A percentile compares a stretch with the other conserved stretches of the same genome.
phyloP scores from a whole-genome alignment of 2,329 filamentous ascomycete genomes.

The Trichoderma simmonsii region DNA sequence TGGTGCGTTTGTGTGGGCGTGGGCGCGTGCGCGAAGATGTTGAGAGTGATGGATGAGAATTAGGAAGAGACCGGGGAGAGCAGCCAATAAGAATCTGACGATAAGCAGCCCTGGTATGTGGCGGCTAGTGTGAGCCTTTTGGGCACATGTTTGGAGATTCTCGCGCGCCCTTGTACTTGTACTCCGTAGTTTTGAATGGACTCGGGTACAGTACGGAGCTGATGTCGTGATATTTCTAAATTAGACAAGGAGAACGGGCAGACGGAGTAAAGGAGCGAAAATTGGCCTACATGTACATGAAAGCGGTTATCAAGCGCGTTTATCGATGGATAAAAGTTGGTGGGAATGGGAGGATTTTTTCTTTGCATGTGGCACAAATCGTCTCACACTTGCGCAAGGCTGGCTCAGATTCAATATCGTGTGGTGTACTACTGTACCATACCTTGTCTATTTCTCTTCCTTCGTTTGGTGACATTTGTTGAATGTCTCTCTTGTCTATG shows the following conservation, averaged over 20 bases:
- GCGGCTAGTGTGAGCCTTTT: slow-evolving; percentile 14
- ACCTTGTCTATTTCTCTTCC: not conserved
- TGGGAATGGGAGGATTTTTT: not conserved
- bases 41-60: not conserved
- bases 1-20: not conserved
- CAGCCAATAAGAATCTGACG: slow-evolving; percentile 9
- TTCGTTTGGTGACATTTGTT: not conserved
- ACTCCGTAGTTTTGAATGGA: not conserved
- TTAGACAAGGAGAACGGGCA: not conserved
- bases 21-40: not conserved
- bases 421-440: not conserved
- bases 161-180: not conserved
- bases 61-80: not conserved
- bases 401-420: not conserved
- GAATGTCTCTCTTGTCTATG: not conserved
- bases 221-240: not conserved
- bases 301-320: not conserved
- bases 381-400: not conserved
- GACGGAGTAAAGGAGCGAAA: not conserved
- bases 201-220: not conserved
- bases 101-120: slow-evolving; percentile 13
- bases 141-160: not conserved
- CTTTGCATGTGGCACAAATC: slow-evolving; percentile 7
- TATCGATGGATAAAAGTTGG: not conserved
- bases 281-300: not conserved